Evolutionary conservation across 306 rosid species (phyloP).

Genomic region (Ormosia emarginata): DNA sequence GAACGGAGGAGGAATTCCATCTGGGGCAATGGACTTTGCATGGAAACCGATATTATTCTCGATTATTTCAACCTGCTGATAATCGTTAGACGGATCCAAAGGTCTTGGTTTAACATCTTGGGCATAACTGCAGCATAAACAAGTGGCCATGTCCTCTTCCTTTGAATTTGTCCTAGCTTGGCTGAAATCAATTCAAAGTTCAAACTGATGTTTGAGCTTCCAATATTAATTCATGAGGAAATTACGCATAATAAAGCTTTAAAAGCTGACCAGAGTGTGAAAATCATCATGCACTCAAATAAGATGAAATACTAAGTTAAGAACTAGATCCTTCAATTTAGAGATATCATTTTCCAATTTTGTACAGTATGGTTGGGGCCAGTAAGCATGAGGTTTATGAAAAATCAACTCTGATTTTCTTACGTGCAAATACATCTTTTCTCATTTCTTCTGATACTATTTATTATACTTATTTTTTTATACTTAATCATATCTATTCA

Average conservation of each 20-base stretch:
- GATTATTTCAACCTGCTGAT: conserved; percentile 32
- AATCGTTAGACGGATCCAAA: conserved; percentile 23
- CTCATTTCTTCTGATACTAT: no score
- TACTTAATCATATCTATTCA: no score
- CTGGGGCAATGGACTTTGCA: conserved; percentile 29
- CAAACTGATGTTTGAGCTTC: not conserved
- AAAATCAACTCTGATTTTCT: no score
- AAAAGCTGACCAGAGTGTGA: not conserved
- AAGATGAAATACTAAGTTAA: not conserved
- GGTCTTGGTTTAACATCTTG: conserved; percentile 21
- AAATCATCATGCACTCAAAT: not conserved
- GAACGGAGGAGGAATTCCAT: conserved; percentile 38
- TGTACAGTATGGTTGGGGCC: no score
- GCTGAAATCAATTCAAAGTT: not conserved
- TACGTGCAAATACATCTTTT: no score
- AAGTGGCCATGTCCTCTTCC: conserved; percentile 22
- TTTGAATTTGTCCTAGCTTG: conserved; percentile 37
- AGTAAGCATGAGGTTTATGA: no score
- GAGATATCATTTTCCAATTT: no score
- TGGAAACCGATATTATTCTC: conserved; percentile 8
- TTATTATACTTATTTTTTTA: no score
- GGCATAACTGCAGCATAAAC: not conserved
- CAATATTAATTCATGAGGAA: not conserved
- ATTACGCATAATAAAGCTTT: not conserved
- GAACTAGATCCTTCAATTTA: not conserved